Conservation (phyloP, 768 basidiomycete genomes). For the Amanita subjunquillea region DNA sequence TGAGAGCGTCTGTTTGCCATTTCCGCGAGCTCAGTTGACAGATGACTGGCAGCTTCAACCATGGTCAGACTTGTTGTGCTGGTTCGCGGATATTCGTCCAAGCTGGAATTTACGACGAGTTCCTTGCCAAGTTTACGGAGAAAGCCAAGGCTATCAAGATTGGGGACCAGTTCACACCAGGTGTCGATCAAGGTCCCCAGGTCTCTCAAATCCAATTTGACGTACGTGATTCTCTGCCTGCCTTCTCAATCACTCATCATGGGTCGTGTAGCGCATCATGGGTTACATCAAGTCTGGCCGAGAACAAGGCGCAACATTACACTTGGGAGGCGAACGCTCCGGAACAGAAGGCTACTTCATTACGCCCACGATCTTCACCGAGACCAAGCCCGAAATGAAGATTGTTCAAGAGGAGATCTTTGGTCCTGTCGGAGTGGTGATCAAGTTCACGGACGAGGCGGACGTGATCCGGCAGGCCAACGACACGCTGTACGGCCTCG, state of each 20-base stretch:
- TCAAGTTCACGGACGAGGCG: slow-evolving; percentile 61
- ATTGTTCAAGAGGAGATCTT: slow-evolving; percentile 74
- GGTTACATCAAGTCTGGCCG: slow-evolving; percentile 70
- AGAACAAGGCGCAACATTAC: slow-evolving; percentile 56
- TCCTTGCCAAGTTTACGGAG: slow-evolving; percentile 48
- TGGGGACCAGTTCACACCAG: slow-evolving; percentile 53
- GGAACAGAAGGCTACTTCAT: slow-evolving; percentile 51
- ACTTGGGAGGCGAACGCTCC: slow-evolving; percentile 53
- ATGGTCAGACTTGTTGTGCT: slow-evolving; percentile 75
- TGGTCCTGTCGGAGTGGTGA: slow-evolving; percentile 68
- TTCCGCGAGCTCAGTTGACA: neutral
- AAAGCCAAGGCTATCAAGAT: slow-evolving; percentile 40
- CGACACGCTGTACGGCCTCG: slow-evolving; percentile 68
- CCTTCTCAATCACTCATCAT: neutral
- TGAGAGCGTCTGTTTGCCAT: slow-evolving; percentile 22
- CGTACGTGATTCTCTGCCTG: slow-evolving; percentile 27
- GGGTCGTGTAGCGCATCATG: slow-evolving; percentile 51
- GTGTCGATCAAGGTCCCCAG: slow-evolving; percentile 61
- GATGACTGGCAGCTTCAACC: slow-evolving; percentile 37
- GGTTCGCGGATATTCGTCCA: slow-evolving; percentile 83
- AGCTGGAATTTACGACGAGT: slow-evolving; percentile 68
- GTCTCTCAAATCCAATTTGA: slow-evolving; percentile 62
- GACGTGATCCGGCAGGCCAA: slow-evolving; percentile 34
- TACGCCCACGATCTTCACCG: slow-evolving; percentile 64
- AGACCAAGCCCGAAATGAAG: slow-evolving; percentile 58